A percentile compares a stretch with the other conserved stretches of the same genome.
Evolutionary conservation across 306 rosid species (phyloP).

Genomic region (Vigna unguiculata): DNA sequence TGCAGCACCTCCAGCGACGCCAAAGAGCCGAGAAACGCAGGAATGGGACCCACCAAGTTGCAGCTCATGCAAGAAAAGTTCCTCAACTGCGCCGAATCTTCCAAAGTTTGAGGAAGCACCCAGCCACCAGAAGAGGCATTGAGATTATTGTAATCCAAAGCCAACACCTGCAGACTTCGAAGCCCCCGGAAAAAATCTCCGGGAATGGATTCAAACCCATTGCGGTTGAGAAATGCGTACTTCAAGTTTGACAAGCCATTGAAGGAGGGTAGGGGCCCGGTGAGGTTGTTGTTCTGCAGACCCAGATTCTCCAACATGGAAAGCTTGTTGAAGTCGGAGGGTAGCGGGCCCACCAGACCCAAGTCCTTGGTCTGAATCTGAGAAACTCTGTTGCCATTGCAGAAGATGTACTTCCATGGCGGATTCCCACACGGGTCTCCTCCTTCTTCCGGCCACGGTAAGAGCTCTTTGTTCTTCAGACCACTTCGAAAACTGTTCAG

Average conservation of each 20-base stretch:
- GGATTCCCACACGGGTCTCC: constrained; percentile 77
- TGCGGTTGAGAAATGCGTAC: constrained; percentile 60
- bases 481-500: constrained; percentile 61
- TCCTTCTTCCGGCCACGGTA: constrained; percentile 70
- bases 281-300: constrained; percentile 65
- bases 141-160: constrained; percentile 65
- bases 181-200: constrained; percentile 72
- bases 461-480: constrained; percentile 65
- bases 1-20: constrained; percentile 59
- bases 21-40: constrained; percentile 63
- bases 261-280: constrained; percentile 69
- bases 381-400: constrained; percentile 59
- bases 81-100: constrained; percentile 53
- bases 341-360: constrained; percentile 70
- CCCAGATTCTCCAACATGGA: constrained; percentile 68
- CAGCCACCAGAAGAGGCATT: constrained; percentile 65
- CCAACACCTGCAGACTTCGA: constrained; percentile 58
- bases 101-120: constrained; percentile 56
- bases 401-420: constrained; percentile 62
- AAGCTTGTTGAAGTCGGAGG: constrained; percentile 67
- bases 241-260: constrained; percentile 52
- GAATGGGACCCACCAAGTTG: constrained; percentile 69
- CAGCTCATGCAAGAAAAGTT: constrained; percentile 68
- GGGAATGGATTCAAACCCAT: constrained; percentile 67
- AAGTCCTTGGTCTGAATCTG: constrained; percentile 78